Evolutionary conservation across 345 rosid genomes (phyloP).

Genomic region (Microthlaspi erraticum): DNA sequence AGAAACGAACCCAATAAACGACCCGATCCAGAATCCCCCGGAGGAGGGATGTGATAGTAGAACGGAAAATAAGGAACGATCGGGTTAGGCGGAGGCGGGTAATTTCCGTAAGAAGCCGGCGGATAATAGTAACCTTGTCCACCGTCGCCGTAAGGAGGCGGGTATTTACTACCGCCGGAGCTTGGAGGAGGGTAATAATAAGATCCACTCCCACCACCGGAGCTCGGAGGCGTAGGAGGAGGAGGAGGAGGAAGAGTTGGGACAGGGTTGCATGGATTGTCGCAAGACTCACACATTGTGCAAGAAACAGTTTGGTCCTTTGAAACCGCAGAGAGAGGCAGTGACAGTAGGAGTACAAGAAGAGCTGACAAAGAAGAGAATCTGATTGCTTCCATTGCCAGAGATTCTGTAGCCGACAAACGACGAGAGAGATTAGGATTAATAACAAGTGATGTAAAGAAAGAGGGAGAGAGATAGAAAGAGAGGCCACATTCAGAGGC

Average conservation of each 20-base stretch:
- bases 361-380: slow-evolving; percentile 35
- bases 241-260: slow-evolving; percentile 64
- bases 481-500: slow-evolving; percentile 33
- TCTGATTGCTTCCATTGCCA: slow-evolving; percentile 47
- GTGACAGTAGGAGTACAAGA: slow-evolving; percentile 31
- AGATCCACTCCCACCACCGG: slow-evolving; percentile 50
- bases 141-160: slow-evolving; percentile 63
- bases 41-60: slow-evolving; percentile 78
- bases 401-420: slow-evolving; percentile 20
- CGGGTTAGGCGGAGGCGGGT: slow-evolving; percentile 94
- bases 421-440: slow-evolving; percentile 19
- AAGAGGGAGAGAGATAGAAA: not conserved
- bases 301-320: slow-evolving; percentile 68
- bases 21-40: slow-evolving; percentile 39
- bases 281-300: slow-evolving; percentile 87
- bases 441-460: slow-evolving; percentile 8
- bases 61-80: slow-evolving; percentile 98
- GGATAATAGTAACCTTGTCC: slow-evolving; percentile 62
- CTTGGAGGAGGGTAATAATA: slow-evolving; percentile 63
- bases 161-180: slow-evolving; percentile 51
- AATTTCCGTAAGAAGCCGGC: slow-evolving; percentile 57
- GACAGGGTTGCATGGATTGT: slow-evolving; percentile 59
- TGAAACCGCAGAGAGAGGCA: slow-evolving; percentile 41
- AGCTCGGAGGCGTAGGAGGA: slow-evolving; percentile 63
- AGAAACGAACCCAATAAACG: not conserved